Percentiles rank a stretch among this genome's conserved stretches.
Conservation (phyloP, 768 basidiomycete genomes). For the Kwoniella sp. region DNA sequence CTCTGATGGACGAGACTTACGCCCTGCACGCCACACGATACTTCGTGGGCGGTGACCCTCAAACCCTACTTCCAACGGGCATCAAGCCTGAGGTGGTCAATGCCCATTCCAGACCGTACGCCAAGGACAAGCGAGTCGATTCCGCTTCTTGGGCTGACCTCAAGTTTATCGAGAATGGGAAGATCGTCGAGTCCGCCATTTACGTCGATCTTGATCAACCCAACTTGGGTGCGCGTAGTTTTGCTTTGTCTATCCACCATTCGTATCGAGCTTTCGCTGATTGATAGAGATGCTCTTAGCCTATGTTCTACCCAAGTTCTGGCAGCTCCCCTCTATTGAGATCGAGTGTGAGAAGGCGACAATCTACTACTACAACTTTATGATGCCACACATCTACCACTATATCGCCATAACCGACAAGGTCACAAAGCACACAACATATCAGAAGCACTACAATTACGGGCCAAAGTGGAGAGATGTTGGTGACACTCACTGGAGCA, state of each 20-base stretch:
- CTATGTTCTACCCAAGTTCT: conserved; percentile 3
- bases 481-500: conserved; percentile 13
- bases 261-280: not conserved
- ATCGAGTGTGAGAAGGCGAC: conserved; percentile 20
- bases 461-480: conserved; percentile 14
- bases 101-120: conserved; percentile 6
- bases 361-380: conserved; percentile 5
- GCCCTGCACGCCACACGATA: conserved; percentile 14
- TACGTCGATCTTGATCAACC: conserved; percentile 17
- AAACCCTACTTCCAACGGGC: conserved; percentile 7
- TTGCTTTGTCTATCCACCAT: not conserved
- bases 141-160: conserved; percentile 15
- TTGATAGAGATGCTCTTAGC: not conserved
- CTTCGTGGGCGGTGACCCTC: conserved; percentile 11
- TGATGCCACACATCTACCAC: conserved; percentile 19
- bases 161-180: conserved; percentile 1
- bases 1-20: conserved; percentile 19
- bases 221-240: conserved; percentile 1
- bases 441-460: conserved; percentile 20
- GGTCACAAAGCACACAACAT: conserved; percentile 13
- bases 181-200: conserved; percentile 6
- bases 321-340: conserved; percentile 9
- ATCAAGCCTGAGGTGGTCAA: conserved; percentile 5
- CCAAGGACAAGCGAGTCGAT: conserved; percentile 17
- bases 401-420: conserved; percentile 16